phyloP scores from a whole-genome alignment of 139 green algal genomes.

The Chlorella sp. region DNA sequence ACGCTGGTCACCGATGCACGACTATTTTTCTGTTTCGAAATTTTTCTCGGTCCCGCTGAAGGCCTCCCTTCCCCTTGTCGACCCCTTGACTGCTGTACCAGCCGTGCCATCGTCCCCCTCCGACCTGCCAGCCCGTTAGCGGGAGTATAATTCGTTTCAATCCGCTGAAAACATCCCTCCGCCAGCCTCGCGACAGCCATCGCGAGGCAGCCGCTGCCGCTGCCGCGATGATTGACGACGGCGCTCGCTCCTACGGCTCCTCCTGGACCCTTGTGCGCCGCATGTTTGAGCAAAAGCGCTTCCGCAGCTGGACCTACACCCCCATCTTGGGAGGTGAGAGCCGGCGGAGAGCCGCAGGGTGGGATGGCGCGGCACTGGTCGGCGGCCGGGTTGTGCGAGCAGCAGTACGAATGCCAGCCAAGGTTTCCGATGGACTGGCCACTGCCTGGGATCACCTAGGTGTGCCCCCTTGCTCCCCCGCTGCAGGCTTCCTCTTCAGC shows the following conservation, averaged over 20 bases:
- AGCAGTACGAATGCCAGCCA: neutral
- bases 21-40: no score
- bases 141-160: no score
- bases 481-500: neutral
- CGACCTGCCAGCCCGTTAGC: no score
- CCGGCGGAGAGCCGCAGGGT: neutral
- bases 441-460: no score
- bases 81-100: no score
- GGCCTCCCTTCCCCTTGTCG: no score
- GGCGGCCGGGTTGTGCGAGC: no score
- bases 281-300: neutral
- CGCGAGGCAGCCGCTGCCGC: neutral
- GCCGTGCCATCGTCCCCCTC: no score
- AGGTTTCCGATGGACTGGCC: no score
- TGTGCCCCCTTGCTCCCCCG: neutral
- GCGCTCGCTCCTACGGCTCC: neutral
- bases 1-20: no score
- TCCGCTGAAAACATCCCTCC: neutral
- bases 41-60: no score
- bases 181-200: neutral
- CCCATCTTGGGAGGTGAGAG: neutral
- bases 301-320: constrained; percentile 1
- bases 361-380: neutral
- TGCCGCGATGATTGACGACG: neutral
- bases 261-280: neutral